These are phyloP conservation scores for Hortaea werneckii DNA, from an alignment of 2,329 filamentous ascomycete genomes.

Conservation along the genomic window DNA sequence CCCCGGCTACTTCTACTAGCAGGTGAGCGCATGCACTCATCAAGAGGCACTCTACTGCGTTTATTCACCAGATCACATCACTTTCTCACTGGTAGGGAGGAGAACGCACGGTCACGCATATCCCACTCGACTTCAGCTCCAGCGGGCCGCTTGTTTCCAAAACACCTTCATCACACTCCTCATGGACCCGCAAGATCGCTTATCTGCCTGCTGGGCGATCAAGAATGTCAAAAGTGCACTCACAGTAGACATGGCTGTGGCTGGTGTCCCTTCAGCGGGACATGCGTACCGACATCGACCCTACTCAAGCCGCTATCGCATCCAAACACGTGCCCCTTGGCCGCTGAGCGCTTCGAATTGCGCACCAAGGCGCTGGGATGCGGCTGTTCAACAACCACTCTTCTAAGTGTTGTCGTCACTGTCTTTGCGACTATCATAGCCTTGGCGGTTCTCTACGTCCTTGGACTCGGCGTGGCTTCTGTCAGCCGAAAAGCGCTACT, in stretches of 20 bases:
- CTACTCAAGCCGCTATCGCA: constrained; percentile 31
- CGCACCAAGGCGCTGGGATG: constrained; percentile 36
- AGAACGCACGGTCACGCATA: too few relatives aligned
- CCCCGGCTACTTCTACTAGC: too few relatives aligned
- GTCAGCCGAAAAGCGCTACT: constrained; percentile 19
- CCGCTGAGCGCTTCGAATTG: constrained; percentile 37
- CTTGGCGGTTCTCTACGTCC: constrained; percentile 25
- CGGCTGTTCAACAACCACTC: constrained; percentile 36
- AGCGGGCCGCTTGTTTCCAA: too few relatives aligned
- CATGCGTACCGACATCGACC: constrained; percentile 33
- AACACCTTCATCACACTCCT: neutral
- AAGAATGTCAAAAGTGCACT: constrained; percentile 23
- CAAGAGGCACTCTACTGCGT: too few relatives aligned
- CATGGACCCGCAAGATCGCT: neutral
- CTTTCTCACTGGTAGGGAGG: too few relatives aligned
- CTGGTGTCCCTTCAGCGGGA: constrained; percentile 34
- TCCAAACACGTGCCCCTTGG: constrained; percentile 23
- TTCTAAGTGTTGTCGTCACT: constrained; percentile 34
- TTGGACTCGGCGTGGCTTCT: constrained; percentile 9
- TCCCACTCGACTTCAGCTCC: too few relatives aligned
- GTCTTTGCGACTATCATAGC: constrained; percentile 33
- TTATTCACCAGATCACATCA: too few relatives aligned
- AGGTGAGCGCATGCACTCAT: too few relatives aligned
- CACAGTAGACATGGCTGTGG: constrained; percentile 26
- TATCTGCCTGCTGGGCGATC: constrained; percentile 21